A percentile compares a stretch with the other conserved stretches of the same genome.
These are phyloP conservation scores for Tricholoma matsutake DNA, from an alignment of 768 basidiomycete genomes.

Conservation along the genomic window DNA sequence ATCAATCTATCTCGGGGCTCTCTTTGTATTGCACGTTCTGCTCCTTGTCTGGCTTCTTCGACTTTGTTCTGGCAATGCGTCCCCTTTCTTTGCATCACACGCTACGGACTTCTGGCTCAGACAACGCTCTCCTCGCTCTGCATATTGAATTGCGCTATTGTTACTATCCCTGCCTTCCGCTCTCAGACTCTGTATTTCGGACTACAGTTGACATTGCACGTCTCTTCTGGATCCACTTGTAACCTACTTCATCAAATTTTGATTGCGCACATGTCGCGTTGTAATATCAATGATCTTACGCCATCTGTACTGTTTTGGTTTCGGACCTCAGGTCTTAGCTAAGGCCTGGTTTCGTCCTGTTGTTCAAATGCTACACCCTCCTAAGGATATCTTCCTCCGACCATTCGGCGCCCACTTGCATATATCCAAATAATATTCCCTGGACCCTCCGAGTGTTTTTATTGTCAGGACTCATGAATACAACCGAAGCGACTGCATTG, in stretches of 20 bases:
- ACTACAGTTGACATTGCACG: not conserved
- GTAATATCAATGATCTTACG: not conserved
- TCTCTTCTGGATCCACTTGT: too few relatives aligned
- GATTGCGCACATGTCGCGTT: not conserved
- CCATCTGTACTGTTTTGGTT: not conserved
- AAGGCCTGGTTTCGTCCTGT: not conserved
- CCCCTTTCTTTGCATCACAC: not conserved
- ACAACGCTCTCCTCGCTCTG: not conserved
- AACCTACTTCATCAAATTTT: too few relatives aligned
- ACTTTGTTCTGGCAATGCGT: not conserved
- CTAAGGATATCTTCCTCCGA: not conserved
- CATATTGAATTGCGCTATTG: not conserved
- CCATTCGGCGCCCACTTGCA: too few relatives aligned
- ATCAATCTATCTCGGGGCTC: not conserved
- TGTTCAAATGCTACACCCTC: not conserved
- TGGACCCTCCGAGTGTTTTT: too few relatives aligned
- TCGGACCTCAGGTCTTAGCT: not conserved
- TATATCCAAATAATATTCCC: not conserved
- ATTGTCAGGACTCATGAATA: not conserved
- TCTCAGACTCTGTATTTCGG: not conserved
- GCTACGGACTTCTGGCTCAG: not conserved
- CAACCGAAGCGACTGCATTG: not conserved
- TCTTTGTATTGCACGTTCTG: not conserved
- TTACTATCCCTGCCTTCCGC: not conserved
- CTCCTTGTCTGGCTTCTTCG: not conserved